Evolutionary conservation across 768 basidiomycete species (phyloP), one percentile per base, ranked within the genome.

Genomic region (Trametes punicea): DNA sequence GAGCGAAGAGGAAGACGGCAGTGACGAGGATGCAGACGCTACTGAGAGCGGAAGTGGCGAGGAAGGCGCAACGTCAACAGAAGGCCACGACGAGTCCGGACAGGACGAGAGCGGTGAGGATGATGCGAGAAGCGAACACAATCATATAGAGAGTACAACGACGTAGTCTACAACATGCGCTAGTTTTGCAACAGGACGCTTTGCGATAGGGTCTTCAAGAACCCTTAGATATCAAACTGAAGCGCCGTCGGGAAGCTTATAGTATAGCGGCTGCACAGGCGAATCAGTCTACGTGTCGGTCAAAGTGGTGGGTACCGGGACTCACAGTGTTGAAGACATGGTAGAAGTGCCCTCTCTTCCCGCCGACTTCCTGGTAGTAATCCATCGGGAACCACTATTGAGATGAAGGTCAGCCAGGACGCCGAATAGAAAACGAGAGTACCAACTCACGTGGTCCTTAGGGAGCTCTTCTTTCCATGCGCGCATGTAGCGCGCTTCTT

Each of bases 291-390:
- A 20, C 20, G 13, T 26, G 39, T n/a, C n/a, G n/a, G n/a, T n/a
- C 2, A 47, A 23, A 40, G 33, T 40, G 25, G 13, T 21, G 25
- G 18, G 18, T 18, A 45, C 49, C 45, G 7, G 13, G 41, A 70
- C 84, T 61, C 61, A 88, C 86, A 44, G 85, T 86, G 31, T 79
- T 70, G 65, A 89, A 90, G 13, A 90, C 88, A 72, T 90, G 87
- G 63, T 91, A 90, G 58, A 74, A 82, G 65, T 90, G 88, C 0
- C 86, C 85, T 59, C 84, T 80, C 34, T 82, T 80, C 1, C 87
- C 87, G 15, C 82, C 83, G 21, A 70, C 59, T 34, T 79, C 73
- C 0, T 81, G 84, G 60, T 84, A 84, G 64, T 88, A 91, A 55
- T 78, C 79, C 77, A 82, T 76, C 1, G 88, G 84, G 75, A 91